phyloP scores from a whole-genome alignment of 306 rosid species.

The Ormosia semicastrata region DNA sequence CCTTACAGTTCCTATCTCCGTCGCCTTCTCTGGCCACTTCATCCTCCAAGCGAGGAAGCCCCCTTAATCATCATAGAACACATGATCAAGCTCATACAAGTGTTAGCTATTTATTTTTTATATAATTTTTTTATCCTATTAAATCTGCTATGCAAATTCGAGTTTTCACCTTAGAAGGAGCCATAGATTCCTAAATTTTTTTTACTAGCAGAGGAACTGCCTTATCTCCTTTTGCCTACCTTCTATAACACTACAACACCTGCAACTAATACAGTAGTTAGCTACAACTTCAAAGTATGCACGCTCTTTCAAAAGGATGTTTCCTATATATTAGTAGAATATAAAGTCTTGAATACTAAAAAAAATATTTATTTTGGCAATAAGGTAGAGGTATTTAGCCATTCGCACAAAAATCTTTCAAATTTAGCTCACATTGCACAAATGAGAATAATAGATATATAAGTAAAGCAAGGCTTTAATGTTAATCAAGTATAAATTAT shows the following conservation, averaged over 20 bases:
- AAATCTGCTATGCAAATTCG: too few relatives aligned
- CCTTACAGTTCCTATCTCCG: background rate
- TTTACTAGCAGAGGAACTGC: too few relatives aligned
- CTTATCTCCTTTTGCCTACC: too few relatives aligned
- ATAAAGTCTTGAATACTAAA: too few relatives aligned
- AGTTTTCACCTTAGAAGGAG: too few relatives aligned
- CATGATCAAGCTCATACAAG: slow-evolving; percentile 34
- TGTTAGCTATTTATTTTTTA: background rate
- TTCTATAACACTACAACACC: too few relatives aligned
- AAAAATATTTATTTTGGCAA: background rate
- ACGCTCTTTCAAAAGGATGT: too few relatives aligned
- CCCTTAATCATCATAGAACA: background rate
- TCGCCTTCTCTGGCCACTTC: background rate
- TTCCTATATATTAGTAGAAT: too few relatives aligned
- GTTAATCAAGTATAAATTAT: background rate
- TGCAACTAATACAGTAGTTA: too few relatives aligned
- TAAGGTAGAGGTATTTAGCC: background rate
- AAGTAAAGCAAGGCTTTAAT: background rate
- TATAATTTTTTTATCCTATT: too few relatives aligned
- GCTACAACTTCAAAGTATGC: too few relatives aligned
- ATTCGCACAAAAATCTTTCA: background rate
- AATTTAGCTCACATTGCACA: background rate
- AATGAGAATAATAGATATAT: background rate
- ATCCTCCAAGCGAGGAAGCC: background rate
- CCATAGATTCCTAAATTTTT: too few relatives aligned